Evolutionary conservation across 73 alveolate species (phyloP), one percentile per base, ranked within the genome.

Genomic region (Uronychia setigera): DNA sequence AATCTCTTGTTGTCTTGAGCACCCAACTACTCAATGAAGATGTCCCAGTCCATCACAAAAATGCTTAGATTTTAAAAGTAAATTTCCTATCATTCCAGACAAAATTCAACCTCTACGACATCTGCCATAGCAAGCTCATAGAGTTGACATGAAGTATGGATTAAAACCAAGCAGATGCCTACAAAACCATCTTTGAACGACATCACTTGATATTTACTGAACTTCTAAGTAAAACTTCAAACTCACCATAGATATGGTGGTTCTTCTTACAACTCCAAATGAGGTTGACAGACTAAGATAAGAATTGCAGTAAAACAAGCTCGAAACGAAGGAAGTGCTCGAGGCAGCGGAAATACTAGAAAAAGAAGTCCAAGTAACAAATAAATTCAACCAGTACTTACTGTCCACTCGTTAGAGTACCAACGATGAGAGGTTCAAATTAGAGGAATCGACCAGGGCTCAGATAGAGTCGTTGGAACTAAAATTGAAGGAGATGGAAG

Each of bases 301-400:
- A 57, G 85, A 85, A 13, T 30, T 30, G 29, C 75, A 76, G 29
- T 32, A 76, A 58, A 85, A 79, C 60, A 26, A 76, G 80, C 34
- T 46, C 29, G 86, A 85, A 59, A 85, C 91, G 19, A 58, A 81
- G 28, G 86, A 87, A 31, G 76, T 81, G 19, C 78, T 87, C 0
- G 93, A 87, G 35, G 93, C 93, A 14, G 93, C 93, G 29, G 93
- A 87, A 29, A 80, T 59, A 29, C 74, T 87, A 0, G 93, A 87
- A 67, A 87, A 87, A 35, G 93, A 87, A 60, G 76, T 79, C 9
- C 35, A 87, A 46, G 67, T 46, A 46, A 46, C 67, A 5, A 46
- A 5, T 46, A 46, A 46, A 5, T 46, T 46, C 67, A 46, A 46
- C 67, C 67, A 46, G 19, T 46, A 46, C 67, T 46, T 46, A 46